Evolutionary conservation across 257 asterid genomes (phyloP).

Genomic region (Nicotiana sylvestris): DNA sequence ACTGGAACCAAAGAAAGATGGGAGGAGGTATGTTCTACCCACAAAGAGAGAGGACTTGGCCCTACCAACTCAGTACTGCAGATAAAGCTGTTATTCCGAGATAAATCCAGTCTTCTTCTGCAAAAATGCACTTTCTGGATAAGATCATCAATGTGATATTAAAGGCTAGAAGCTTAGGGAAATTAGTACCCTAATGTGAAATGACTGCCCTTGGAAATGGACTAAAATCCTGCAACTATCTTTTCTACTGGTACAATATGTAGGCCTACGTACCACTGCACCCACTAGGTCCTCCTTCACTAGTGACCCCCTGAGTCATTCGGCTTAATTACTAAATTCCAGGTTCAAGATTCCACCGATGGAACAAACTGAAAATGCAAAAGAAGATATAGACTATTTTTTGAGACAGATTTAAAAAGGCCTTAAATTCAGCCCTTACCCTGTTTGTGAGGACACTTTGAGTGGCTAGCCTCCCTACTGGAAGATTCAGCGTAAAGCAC

Average conservation of each 20-base stretch:
- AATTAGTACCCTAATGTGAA: background rate
- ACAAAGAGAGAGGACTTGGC: background rate
- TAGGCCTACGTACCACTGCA: background rate
- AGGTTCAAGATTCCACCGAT: background rate
- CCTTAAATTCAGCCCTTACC: background rate
- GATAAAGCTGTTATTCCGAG: background rate
- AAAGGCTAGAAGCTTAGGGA: background rate
- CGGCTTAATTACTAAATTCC: background rate
- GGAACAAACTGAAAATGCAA: background rate
- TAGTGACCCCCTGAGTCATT: background rate
- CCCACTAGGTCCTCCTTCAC: background rate
- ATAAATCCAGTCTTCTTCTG: background rate
- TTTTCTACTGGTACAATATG: background rate
- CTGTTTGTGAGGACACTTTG: background rate
- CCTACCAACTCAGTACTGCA: background rate
- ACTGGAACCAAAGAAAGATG: background rate
- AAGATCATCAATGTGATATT: background rate
- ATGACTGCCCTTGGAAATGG: background rate
- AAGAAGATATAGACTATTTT: background rate
- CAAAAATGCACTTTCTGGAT: background rate
- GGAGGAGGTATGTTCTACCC: background rate
- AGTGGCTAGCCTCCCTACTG: background rate
- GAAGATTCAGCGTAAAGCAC: background rate
- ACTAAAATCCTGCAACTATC: background rate
- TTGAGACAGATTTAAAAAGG: background rate